A percentile compares a stretch with the other conserved stretches of the same genome.
phyloP scores from a whole-genome alignment of 2,329 filamentous ascomycete species.

The Venturia carpophila region DNA sequence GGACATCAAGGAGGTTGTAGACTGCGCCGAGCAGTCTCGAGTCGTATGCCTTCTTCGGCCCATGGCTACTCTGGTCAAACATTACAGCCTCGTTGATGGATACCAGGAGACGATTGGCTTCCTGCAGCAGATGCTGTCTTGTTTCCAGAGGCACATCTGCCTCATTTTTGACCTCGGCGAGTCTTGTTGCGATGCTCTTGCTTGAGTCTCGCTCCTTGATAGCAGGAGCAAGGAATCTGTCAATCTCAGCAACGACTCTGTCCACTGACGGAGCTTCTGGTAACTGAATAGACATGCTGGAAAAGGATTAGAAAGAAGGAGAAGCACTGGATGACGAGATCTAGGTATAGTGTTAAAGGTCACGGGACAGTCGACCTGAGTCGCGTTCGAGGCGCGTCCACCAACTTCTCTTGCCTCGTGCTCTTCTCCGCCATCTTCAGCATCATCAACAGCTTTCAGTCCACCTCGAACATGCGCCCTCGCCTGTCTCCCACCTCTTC shows the following conservation, averaged over 20 bases:
- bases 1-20: constrained; percentile 33
- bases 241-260: constrained; percentile 5
- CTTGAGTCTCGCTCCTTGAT: constrained; percentile 11
- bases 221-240: constrained; percentile 14
- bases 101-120: constrained; percentile 26
- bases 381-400: background rate
- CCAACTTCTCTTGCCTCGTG: background rate
- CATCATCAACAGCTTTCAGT: background rate
- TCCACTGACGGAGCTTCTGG: constrained; percentile 1
- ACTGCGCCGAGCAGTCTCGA: constrained; percentile 31
- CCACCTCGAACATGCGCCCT: background rate
- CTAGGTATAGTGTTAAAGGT: background rate
- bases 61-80: constrained; percentile 17
- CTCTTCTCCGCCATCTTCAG: background rate
- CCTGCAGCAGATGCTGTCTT: background rate
- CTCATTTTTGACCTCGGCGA: constrained; percentile 14
- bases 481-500: background rate
- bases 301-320: background rate
- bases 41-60: constrained; percentile 30
- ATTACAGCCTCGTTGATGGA: constrained; percentile 22
- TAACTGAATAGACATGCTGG: constrained; percentile 2
- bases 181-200: constrained; percentile 11
- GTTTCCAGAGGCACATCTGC: background rate
- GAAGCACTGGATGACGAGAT: background rate
- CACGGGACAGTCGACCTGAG: background rate